phyloP scores from a whole-genome alignment of 805 yeast genomes.

The Starmerella ratchasimensis region DNA sequence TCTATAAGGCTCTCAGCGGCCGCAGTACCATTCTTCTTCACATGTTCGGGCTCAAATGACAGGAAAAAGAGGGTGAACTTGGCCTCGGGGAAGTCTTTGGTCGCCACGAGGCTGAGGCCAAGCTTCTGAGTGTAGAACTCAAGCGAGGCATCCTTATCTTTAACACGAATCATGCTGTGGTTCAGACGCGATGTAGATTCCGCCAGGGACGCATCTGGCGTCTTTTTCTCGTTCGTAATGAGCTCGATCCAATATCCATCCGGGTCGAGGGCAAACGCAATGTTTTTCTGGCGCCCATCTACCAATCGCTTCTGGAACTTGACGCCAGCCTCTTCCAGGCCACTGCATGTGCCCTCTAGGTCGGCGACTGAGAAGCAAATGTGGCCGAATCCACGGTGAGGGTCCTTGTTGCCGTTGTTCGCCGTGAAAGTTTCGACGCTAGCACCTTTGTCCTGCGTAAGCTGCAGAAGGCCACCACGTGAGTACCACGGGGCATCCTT shows the following conservation, averaged over 20 bases:
- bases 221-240: slow-evolving; percentile 37
- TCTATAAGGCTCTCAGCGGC: slow-evolving; percentile 62
- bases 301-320: slow-evolving; percentile 65
- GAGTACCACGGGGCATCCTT: slow-evolving; percentile 28
- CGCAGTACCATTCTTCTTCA: slow-evolving; percentile 29
- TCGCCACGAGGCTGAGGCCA: slow-evolving; percentile 63
- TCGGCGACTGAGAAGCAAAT: slow-evolving; percentile 78
- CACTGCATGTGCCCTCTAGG: slow-evolving; percentile 46
- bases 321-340: slow-evolving; percentile 49
- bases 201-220: slow-evolving; percentile 9
- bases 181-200: slow-evolving; percentile 44
- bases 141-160: slow-evolving; percentile 64
- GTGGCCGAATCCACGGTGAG: slow-evolving; percentile 87
- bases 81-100: slow-evolving; percentile 47
- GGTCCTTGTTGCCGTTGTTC: slow-evolving; percentile 74
- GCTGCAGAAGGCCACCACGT: slow-evolving; percentile 61
- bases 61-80: slow-evolving; percentile 77
- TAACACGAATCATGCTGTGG: slow-evolving; percentile 87
- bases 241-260: slow-evolving; percentile 96
- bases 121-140: slow-evolving; percentile 65
- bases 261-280: slow-evolving; percentile 91
- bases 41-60: slow-evolving; percentile 43
- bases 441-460: slow-evolving; percentile 68
- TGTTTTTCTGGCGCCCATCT: slow-evolving; percentile 86
- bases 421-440: slow-evolving; percentile 39